A percentile compares a stretch with the other conserved stretches of the same genome.
These are phyloP conservation scores for Cucumis cinereus DNA, from an alignment of 306 rosid genomes.

Conservation along the genomic window DNA sequence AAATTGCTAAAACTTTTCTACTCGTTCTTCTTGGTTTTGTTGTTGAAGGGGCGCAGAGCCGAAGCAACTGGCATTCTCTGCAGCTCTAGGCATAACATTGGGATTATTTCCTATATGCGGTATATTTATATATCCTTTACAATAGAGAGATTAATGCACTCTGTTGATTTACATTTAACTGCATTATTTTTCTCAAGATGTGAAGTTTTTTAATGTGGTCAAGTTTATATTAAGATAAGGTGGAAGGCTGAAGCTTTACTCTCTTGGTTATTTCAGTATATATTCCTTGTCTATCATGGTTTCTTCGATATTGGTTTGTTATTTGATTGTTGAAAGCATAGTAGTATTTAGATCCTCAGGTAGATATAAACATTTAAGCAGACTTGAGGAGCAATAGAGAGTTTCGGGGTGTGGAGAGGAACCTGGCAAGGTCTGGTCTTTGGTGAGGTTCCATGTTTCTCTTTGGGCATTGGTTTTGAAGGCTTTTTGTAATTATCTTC, in stretches of 20 bases:
- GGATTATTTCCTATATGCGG: slow-evolving; percentile 87
- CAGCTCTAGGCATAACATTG: slow-evolving; percentile 79
- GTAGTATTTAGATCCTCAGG: background rate
- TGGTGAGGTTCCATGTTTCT: no score
- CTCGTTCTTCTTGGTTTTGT: slow-evolving; percentile 6
- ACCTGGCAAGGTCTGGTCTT: no score
- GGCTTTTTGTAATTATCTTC: no score
- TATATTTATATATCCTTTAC: slow-evolving; percentile 11
- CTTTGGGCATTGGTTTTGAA: no score
- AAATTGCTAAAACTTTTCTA: background rate
- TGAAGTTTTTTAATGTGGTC: background rate
- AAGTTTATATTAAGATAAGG: background rate
- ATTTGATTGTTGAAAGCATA: background rate
- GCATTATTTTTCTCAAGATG: background rate
- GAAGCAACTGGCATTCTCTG: slow-evolving; percentile 68
- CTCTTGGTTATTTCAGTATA: background rate
- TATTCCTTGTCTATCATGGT: background rate
- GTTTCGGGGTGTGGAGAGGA: no score
- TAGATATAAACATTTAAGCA: background rate
- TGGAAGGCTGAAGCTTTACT: background rate
- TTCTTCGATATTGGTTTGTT: background rate
- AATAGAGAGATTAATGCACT: background rate
- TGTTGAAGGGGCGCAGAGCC: slow-evolving; percentile 85
- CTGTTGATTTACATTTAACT: background rate
- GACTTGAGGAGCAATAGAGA: no score